Evolutionary conservation across 1,284 basidiomycete species (phyloP).

Genomic region (Fereydounia khargensis): DNA sequence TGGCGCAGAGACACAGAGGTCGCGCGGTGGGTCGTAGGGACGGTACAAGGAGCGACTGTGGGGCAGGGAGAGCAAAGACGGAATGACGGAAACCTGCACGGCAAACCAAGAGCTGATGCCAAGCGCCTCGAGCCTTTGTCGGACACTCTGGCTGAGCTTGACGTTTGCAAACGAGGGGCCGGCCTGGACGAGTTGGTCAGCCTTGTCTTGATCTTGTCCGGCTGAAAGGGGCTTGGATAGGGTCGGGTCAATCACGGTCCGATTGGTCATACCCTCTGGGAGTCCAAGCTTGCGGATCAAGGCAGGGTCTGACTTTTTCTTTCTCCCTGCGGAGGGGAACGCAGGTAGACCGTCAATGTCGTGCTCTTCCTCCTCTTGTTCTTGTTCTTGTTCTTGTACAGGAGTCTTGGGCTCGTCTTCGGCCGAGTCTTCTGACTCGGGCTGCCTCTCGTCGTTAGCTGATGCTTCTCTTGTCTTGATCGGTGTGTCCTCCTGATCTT

Average conservation of each 20-base stretch:
- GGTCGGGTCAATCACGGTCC: constrained; percentile 35
- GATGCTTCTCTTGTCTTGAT: neutral
- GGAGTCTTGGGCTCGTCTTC: neutral
- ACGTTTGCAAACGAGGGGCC: constrained; percentile 23
- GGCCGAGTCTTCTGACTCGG: neutral
- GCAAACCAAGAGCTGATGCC: constrained; percentile 54
- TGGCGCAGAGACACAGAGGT: constrained; percentile 94
- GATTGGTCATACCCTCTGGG: constrained; percentile 34
- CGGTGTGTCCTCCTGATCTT: neutral
- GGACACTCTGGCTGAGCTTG: constrained; percentile 21
- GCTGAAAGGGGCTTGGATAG: constrained; percentile 18
- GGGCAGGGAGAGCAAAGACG: constrained; percentile 67
- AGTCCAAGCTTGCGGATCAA: constrained; percentile 44
- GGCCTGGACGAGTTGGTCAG: constrained; percentile 1
- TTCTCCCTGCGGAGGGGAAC: constrained; percentile 25
- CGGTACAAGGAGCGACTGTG: constrained; percentile 64
- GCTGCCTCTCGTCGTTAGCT: neutral
- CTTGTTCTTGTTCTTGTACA: neutral
- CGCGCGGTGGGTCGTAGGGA: constrained; percentile 70
- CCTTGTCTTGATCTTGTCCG: constrained; percentile 5
- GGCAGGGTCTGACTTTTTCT: constrained; percentile 22
- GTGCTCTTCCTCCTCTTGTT: constrained; percentile 2
- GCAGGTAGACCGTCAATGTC: constrained; percentile 14
- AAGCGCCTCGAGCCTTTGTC: constrained; percentile 30
- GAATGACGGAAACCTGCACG: constrained; percentile 79